Evolutionary conservation across 768 basidiomycete genomes (phyloP).

Genomic region (Mycena galericulata): DNA sequence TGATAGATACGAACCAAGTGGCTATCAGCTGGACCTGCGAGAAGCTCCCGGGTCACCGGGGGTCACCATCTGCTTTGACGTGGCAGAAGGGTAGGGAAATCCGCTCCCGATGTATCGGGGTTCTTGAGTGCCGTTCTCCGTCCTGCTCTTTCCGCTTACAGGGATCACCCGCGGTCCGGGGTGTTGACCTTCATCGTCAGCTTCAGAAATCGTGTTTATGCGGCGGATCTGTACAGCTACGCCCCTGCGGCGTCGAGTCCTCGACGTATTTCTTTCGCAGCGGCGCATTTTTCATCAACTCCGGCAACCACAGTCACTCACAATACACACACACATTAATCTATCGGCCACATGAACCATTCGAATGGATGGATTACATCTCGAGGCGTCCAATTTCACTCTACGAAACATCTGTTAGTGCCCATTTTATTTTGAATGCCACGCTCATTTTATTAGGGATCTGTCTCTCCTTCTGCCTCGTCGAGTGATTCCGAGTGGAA

Average conservation of each 20-base stretch:
- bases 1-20: not conserved
- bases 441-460: no score
- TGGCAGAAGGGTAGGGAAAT: slow-evolving; percentile 13
- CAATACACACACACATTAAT: slow-evolving; percentile 5
- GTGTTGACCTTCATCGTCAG: slow-evolving; percentile 9
- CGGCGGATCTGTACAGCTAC: not conserved
- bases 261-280: not conserved
- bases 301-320: slow-evolving; percentile 9
- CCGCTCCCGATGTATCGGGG: not conserved
- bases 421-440: no score
- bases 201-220: not conserved
- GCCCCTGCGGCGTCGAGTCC: slow-evolving; percentile 2
- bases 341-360: slow-evolving; percentile 6
- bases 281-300: slow-evolving; percentile 11
- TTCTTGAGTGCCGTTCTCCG: slow-evolving; percentile 1
- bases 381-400: not conserved
- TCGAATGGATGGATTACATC: not conserved
- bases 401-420: not conserved
- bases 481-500: no score
- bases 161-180: not conserved
- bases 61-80: not conserved
- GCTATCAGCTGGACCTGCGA: not conserved
- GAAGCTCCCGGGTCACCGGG: not conserved
- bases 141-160: not conserved
- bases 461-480: no score